These are phyloP conservation scores for Eucalyptus pumila DNA, from an alignment of 345 rosid species.

Conservation along the genomic window DNA sequence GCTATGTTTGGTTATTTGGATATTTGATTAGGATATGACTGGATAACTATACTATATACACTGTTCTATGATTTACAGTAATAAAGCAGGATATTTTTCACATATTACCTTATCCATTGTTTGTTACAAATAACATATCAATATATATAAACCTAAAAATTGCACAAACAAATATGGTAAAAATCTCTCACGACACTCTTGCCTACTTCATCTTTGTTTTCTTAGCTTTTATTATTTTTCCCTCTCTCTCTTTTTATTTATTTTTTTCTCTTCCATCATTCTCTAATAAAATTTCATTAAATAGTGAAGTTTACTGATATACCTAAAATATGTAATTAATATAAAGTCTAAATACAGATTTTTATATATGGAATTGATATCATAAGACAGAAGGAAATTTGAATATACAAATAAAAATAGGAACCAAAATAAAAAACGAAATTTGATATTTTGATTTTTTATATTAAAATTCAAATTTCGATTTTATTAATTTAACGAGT, in stretches of 20 bases:
- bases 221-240: neutral
- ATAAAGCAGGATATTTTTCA: neutral
- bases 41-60: accelerated
- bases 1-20: accelerated
- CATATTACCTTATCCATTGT: neutral
- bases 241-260: neutral
- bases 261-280: neutral
- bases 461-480: no score
- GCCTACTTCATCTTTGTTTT: neutral
- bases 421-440: no score
- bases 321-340: no score
- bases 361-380: no score
- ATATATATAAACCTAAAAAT: no score
- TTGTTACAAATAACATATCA: no score
- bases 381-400: neutral
- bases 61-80: accelerated
- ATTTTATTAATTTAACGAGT: no score
- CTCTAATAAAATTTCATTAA: neutral
- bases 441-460: neutral
- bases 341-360: no score
- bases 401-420: no score
- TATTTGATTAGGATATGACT: accelerated
- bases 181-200: no score
- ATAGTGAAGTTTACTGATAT: neutral
- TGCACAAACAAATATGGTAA: no score